A percentile compares a stretch with the other conserved stretches of the same genome.
Conservation (phyloP, 2,329 filamentous ascomycete species). For the Xylariaceae sp. region DNA sequence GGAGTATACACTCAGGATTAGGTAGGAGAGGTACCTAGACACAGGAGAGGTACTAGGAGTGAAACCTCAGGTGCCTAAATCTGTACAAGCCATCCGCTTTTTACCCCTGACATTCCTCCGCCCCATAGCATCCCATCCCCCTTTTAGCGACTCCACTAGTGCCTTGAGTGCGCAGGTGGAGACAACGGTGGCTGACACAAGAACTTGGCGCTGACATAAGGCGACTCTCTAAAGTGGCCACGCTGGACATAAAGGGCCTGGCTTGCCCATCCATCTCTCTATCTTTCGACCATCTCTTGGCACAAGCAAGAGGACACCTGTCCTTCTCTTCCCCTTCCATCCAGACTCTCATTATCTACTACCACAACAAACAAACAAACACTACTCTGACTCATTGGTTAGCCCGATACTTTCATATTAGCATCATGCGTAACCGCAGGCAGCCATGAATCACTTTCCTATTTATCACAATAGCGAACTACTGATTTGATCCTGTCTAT, state of each 20-base stretch:
- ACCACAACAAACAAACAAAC: constrained; percentile 1
- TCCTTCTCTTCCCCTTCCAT: constrained; percentile 12
- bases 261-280: background rate
- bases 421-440: constrained; percentile 9
- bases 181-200: too few relatives aligned
- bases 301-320: constrained; percentile 21
- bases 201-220: background rate
- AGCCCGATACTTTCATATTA: constrained; percentile 11
- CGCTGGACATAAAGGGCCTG: constrained; percentile 21
- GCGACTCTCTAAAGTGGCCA: constrained; percentile 12
- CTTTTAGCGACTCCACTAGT: background rate
- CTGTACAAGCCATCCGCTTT: too few relatives aligned
- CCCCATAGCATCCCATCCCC: too few relatives aligned
- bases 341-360: constrained; percentile 1
- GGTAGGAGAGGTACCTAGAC: too few relatives aligned
- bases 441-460: constrained; percentile 18
- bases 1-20: too few relatives aligned
- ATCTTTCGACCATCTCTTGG: background rate
- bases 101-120: constrained; percentile 12
- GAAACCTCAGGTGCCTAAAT: too few relatives aligned
- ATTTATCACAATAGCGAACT: constrained; percentile 37
- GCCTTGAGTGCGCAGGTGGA: too few relatives aligned
- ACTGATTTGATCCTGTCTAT: constrained; percentile 33
- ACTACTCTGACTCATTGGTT: constrained; percentile 11
- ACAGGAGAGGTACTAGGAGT: too few relatives aligned